Evolutionary conservation across 148 eudicot genomes (phyloP), one percentile per base, ranked within the genome.

Genomic region (Salicornia ramosissima): DNA sequence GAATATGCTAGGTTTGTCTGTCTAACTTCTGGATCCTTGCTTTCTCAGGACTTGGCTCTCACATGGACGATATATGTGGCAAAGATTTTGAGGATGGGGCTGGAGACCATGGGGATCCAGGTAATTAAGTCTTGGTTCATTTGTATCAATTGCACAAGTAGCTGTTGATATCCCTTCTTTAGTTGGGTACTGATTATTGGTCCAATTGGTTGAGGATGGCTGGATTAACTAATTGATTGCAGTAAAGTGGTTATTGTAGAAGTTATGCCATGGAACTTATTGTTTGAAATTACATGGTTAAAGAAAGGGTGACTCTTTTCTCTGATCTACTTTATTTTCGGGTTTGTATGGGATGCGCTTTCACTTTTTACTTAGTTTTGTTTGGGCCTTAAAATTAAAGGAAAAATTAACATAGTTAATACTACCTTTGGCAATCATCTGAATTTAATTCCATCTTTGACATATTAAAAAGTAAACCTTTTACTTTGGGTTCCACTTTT

Each of bases 61-160:
- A 81, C 67, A 67, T 80, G 63, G 73, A 90, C 79, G 98, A 92
- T 73, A 88, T 90, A 30, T 92, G 98, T 78, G 98, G 98, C 56
- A 84, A 82, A 74, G 98, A 92, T 81, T 92, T 94, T 96, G 70
- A 79, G 5, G 31, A 45, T 74, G 85, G 69, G 55, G 98, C 90
- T 50, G 96, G 96, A 64, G 98, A 90, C 77, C 90, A 86, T 69
- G 97, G 96, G 29, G 97, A 92, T 86, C 91, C 96, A 79, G 97
- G 97, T 92, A 81, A 12, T 45, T 56, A 28, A 28, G 12, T 70
- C 21, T 22, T 26, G 15, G 12, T 59, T 64, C 25, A 64, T 40
- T 21, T 11, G 4, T 51, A 15, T n/a, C 45, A 43, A 39, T 46
- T 30, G 13, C 11, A 30, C 11, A 49, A 42, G 14, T 50, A 30